Evolutionary conservation across 2,329 filamentous ascomycete genomes (phyloP).

Genomic region (Dactylellina sp.): DNA sequence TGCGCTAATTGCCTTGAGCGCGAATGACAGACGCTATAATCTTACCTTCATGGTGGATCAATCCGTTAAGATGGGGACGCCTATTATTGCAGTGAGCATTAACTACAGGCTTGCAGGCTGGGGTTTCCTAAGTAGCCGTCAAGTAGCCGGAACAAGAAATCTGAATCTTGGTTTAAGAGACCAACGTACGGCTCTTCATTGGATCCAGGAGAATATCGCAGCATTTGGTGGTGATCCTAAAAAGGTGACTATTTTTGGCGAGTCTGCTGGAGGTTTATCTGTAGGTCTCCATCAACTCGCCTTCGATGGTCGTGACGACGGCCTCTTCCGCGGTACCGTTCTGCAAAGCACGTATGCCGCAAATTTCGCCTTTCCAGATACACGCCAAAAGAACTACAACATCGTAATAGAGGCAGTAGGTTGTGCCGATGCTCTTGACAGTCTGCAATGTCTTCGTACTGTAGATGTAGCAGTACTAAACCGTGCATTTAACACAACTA

Average conservation of each 20-base stretch:
- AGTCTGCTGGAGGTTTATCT: constrained; percentile 68
- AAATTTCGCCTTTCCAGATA: constrained; percentile 71
- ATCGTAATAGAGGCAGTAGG: constrained; percentile 70
- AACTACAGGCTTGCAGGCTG: constrained; percentile 69
- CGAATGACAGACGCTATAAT: constrained; percentile 72
- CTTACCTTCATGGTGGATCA: constrained; percentile 71
- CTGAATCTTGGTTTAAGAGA: constrained; percentile 75
- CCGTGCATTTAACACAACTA: constrained; percentile 65
- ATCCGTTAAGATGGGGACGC: constrained; percentile 68
- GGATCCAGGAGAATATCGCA: constrained; percentile 72
- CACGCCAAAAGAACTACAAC: constrained; percentile 73
- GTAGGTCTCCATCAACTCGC: constrained; percentile 68
- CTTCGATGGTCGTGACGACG: constrained; percentile 69
- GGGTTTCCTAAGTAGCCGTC: constrained; percentile 69
- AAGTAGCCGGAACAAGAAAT: constrained; percentile 64
- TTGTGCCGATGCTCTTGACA: constrained; percentile 71
- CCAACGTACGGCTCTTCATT: constrained; percentile 71
- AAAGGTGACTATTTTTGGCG: constrained; percentile 75
- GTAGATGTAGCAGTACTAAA: constrained; percentile 73
- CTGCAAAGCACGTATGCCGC: constrained; percentile 67
- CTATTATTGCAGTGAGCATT: constrained; percentile 69
- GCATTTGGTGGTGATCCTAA: constrained; percentile 72
- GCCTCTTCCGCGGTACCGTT: constrained; percentile 69
- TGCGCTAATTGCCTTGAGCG: constrained; percentile 68
- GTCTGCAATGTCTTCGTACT: constrained; percentile 74